A percentile compares a stretch with the other conserved stretches of the same genome.
phyloP scores from a whole-genome alignment of 768 basidiomycete genomes.

The Xerocomus brunneocitrinus region DNA sequence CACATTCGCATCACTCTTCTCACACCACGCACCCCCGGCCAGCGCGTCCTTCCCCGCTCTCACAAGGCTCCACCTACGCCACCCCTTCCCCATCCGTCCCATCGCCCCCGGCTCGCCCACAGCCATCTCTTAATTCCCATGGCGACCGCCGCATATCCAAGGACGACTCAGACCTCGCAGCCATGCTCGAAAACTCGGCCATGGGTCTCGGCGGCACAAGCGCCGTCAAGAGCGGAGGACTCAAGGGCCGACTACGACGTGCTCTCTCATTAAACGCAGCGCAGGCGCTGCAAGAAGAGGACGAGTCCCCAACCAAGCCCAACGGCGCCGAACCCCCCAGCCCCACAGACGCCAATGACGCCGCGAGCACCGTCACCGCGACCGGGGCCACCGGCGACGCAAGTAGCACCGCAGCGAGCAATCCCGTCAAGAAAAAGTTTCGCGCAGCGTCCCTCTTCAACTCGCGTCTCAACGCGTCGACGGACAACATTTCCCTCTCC shows the following conservation, averaged over 20 bases:
- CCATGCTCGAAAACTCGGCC: conserved; percentile 42
- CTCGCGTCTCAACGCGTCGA: conserved; percentile 79
- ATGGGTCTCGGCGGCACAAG: conserved; percentile 34
- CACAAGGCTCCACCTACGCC: conserved; percentile 28
- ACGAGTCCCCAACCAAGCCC: conserved; percentile 17
- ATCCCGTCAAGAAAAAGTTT: conserved; percentile 59
- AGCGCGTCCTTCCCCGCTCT: conserved; percentile 30
- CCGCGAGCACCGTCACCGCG: conserved; percentile 35
- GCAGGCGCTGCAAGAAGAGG: conserved; percentile 50
- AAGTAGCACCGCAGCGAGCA: conserved; percentile 21
- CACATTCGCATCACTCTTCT: conserved; percentile 24
- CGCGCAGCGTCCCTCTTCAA: conserved; percentile 81
- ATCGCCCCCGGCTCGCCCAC: conserved; percentile 17
- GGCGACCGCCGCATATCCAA: conserved; percentile 73
- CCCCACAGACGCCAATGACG: conserved; percentile 26
- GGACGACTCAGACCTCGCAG: conserved; percentile 66
- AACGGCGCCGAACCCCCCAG: conserved; percentile 32
- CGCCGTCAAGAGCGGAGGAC: conserved; percentile 54
- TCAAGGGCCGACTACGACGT: conserved; percentile 74
- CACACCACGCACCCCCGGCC: conserved; percentile 29
- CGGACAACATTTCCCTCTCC: conserved; percentile 92
- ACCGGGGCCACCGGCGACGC: conserved; percentile 13
- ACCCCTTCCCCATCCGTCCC: conserved; percentile 13
- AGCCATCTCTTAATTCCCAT: conserved; percentile 42
- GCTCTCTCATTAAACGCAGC: conserved; percentile 64